Base-by-base conservation (phyloP, 164 flowering plant genomes). In the Piper betle region DNA sequence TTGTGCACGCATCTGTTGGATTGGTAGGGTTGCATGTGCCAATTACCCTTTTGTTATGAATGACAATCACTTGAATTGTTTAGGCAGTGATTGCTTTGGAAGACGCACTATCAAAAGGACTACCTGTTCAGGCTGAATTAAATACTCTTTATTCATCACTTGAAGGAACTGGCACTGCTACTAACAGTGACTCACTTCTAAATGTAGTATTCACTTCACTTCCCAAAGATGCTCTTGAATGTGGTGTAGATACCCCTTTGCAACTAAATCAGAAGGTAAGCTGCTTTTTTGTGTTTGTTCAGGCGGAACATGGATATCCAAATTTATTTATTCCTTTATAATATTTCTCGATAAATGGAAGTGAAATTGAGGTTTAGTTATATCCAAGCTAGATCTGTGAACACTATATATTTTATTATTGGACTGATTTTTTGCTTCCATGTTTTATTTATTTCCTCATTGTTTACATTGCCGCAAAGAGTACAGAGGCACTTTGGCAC, bases 81-180 rank as follows among this genome's bases (percentile, higher is more conserved):
- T 76, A 94, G 99, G 93, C 89, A 69, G 85, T 92, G 54, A 85
- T 90, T 69, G 93, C 95, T 40, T 69, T 91, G 62, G 93, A 91
- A 77, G 97, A 88, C 82, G 86, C 96, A 61, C 79, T 94, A 20
- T 78, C 97, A 25, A 88, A 80, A 74, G 99, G 99, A 37, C 71
- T 82, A 52, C 95, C 96, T 16, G 79, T 91, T 67, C 81, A 85
- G 71, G 68, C 73, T 62, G 97, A 94, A 69, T 75, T 94, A 57
- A 77, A 77, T 68, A 81, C 80, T 54, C 69, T 93, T 59, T 81
- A 71, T 59, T 62, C 73, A 52, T 78, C 79, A 66, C 76, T 87
- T 69, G 91, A 85, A 62, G 50, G 12, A 10, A 9, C 10, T 46
- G 50, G 50, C 50, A 87, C 83, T 58, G 70, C 2, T 1, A 0